Base-by-base conservation (phyloP, 345 rosid genomes). In the Raphanus sativus region DNA sequence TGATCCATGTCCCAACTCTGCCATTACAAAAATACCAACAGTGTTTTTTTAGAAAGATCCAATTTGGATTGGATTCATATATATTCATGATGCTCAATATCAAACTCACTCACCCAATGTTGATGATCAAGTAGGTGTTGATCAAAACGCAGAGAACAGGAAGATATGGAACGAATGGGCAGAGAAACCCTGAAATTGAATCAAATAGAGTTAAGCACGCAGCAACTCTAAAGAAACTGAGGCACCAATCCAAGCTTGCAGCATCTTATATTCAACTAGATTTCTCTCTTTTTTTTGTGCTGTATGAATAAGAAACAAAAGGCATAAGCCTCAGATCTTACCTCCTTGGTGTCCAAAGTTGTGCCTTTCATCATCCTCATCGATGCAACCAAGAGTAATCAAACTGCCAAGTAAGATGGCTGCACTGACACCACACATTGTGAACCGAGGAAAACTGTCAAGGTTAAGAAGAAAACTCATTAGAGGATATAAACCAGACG, bases 331-430 rank as follows among this genome's bases (percentile, higher is more conserved):
- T 71, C n/a, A 36, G 25, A 60, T 6, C 29, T 60, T 81, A 87
- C 92, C 92, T 88, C 92, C 92, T 9, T 85, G 45, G 66, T 88
- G 90, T 50, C 90, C 92, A 72, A 86, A 88, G 77, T 80, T 87
- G 82, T 87, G 89, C 62, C 92, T 82, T 40, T 77, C 89, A 28
- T 84, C 86, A 80, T 88, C 92, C 85, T 88, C 89, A 32, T 84
- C 83, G 5, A 87, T 81, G 76, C 84, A 83, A 33, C 86, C 84
- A 69, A 88, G 87, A 76, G 86, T 83, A 61, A 84, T 76, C 86
- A 85, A 80, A 84, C 90, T 80, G 78, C 90, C 86, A 77, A 88
- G 75, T 28, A 87, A 75, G 75, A 84, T 75, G 62, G 79, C 86
- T 70, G 85, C 90, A 79, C 92, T 86, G 55, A 82, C 45, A 11